These are phyloP conservation scores for Neodidymelliopsis sp. DNA, from an alignment of 2,329 filamentous ascomycete genomes.

Conservation along the genomic window DNA sequence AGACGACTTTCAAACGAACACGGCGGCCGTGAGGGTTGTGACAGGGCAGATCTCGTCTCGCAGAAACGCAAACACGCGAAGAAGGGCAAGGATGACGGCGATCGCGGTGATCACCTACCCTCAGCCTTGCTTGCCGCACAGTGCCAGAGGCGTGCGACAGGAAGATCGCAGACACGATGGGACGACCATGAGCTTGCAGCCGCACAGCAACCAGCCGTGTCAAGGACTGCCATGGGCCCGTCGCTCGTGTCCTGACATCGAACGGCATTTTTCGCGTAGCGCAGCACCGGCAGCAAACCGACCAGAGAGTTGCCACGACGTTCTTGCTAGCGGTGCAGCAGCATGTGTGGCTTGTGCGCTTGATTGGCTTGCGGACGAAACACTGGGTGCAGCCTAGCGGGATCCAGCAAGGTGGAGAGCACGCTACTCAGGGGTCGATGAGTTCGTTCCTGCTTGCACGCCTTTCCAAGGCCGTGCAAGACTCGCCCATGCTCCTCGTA, in stretches of 20 bases:
- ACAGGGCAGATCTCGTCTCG: conserved; percentile 46
- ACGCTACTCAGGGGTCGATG: conserved; percentile 16
- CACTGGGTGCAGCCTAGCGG: conserved; percentile 15
- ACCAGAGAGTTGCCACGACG: conserved; percentile 35
- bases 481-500: conserved; percentile 35
- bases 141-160: conserved; percentile 13
- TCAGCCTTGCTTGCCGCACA: conserved; percentile 37
- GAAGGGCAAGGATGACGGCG: conserved; percentile 41
- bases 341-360: conserved; percentile 3
- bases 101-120: conserved; percentile 35
- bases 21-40: conserved; percentile 22
- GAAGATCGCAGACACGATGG: conserved; percentile 12
- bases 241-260: conserved; percentile 12
- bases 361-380: conserved; percentile 20
- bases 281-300: conserved; percentile 19
- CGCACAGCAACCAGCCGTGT: background rate
- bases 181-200: background rate
- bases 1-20: conserved; percentile 14
- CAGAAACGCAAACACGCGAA: conserved; percentile 41
- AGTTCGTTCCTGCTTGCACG: conserved; percentile 21
- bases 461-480: conserved; percentile 37
- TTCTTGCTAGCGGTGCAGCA: conserved; percentile 22
- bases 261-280: conserved; percentile 18
- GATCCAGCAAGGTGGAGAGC: conserved; percentile 11
- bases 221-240: conserved; percentile 4